Evolutionary conservation across 2,329 filamentous ascomycete species (phyloP).

Genomic region (Acrodontium crateriforme): DNA sequence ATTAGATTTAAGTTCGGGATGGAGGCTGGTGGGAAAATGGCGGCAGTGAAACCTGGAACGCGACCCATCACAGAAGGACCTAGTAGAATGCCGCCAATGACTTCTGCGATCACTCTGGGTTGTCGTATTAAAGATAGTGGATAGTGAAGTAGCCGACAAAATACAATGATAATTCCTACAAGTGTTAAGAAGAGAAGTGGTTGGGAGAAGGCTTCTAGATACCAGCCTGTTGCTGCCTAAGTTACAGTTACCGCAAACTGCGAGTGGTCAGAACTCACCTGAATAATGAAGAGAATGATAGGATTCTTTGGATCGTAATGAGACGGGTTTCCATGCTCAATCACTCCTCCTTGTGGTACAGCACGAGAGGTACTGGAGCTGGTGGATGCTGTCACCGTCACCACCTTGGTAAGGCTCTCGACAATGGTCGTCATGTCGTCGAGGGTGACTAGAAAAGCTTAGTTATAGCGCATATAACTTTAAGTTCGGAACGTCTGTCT

Average conservation of each 20-base stretch:
- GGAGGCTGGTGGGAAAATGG: conserved; percentile 64
- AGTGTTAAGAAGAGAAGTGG: no score
- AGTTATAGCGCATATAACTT: no score
- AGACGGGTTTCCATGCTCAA: conserved; percentile 57
- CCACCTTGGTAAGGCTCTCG: conserved; percentile 8
- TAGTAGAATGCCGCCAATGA: conserved; percentile 70
- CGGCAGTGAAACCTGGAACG: conserved; percentile 60
- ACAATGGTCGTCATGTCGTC: conserved; percentile 11
- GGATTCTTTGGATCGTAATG: conserved; percentile 57
- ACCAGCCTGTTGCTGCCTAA: no score
- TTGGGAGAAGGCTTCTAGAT: no score
- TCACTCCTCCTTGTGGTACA: conserved; percentile 50
- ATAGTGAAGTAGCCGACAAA: conserved; percentile 61
- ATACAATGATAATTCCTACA: conserved; percentile 66
- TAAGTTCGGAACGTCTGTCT: no score
- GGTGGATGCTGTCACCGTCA: conserved; percentile 13
- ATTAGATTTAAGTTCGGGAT: conserved; percentile 64
- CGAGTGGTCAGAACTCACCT: conserved; percentile 31
- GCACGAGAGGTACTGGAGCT: conserved; percentile 22
- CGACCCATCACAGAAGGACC: conserved; percentile 81
- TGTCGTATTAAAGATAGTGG: conserved; percentile 65
- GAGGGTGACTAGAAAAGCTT: no score
- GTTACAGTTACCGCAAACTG: no score
- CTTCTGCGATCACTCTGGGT: conserved; percentile 71
- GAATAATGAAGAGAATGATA: conserved; percentile 63